A percentile compares a stretch with the other conserved stretches of the same genome.
Conservation (phyloP, 2,329 filamentous ascomycete genomes). For the Fusarium beomiforme region DNA sequence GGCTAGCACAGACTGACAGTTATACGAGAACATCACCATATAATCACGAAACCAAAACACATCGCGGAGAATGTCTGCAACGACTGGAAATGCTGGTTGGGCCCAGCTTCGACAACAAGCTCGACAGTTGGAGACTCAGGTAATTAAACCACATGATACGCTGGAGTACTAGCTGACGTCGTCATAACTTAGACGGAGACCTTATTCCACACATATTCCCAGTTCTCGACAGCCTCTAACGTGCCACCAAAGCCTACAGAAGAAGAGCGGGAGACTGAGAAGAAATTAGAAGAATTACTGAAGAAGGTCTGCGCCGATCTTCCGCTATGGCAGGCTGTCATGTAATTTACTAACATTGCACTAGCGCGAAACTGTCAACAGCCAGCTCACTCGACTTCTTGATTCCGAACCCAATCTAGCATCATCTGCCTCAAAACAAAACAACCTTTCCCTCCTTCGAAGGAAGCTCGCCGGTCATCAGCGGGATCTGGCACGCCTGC, state of each 20-base stretch:
- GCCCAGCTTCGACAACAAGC: slow-evolving; percentile 94
- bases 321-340: background rate
- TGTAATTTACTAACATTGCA: slow-evolving; percentile 18
- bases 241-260: slow-evolving; percentile 85
- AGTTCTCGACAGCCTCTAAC: slow-evolving; percentile 83
- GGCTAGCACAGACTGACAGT: slow-evolving; percentile 14
- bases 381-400: slow-evolving; percentile 86
- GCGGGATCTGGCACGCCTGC: slow-evolving; percentile 81
- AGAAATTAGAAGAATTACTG: slow-evolving; percentile 84
- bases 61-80: slow-evolving; percentile 58
- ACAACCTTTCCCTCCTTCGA: slow-evolving; percentile 90
- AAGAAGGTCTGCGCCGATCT: slow-evolving; percentile 69
- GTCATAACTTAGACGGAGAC: slow-evolving; percentile 75
- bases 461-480: slow-evolving; percentile 90
- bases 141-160: slow-evolving; percentile 53
- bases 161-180: slow-evolving; percentile 33
- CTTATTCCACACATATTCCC: slow-evolving; percentile 86
- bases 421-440: slow-evolving; percentile 94
- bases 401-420: slow-evolving; percentile 90
- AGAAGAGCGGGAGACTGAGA: slow-evolving; percentile 83
- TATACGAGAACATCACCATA: slow-evolving; percentile 25
- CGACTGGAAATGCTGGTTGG: slow-evolving; percentile 75
- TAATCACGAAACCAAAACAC: slow-evolving; percentile 1
- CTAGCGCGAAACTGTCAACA: slow-evolving; percentile 83
- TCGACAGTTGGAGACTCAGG: slow-evolving; percentile 88